Evolutionary conservation across 2,329 filamentous ascomycete species (phyloP), one percentile per base, ranked within the genome.

Genomic region (Lecanicillium sp.): DNA sequence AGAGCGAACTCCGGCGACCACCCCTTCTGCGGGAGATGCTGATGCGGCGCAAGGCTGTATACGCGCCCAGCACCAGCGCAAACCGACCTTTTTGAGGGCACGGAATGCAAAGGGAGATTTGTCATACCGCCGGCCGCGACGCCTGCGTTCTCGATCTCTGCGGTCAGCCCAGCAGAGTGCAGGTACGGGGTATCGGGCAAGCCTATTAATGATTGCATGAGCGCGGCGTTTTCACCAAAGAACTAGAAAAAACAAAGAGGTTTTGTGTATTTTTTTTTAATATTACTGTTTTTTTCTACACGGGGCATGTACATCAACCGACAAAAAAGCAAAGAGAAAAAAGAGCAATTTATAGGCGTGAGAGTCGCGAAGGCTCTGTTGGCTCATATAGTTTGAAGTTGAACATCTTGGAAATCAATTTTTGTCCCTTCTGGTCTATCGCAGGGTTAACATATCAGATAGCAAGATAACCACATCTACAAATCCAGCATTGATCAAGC

Each of bases 181-280:
- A 14, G 29, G 19, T 15, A 20, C 27, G n/a, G 44, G 29, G 19
- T 27, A 3, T 17, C n/a, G 6, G 21, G 21, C 14, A 20, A 20
- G 44, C 23, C 38, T 12, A 39, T 44, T 49, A 19, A 49, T 29
- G 47, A 42, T 35, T 67, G 51, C 58, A 60, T 55, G 52, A 60
- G 55, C 58, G 50, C 41, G 58, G 58, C 57, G 58, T 61, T 56
- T 52, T 49, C 51, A 54, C 52, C 43, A 38, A 50, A 49, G 39
- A 11, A 50, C 17, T 6, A 26, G 26, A 44, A 44, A 39, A 33
- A 26, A 11, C 32, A 26, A 43, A 15, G 2, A 32, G n/a, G 39
- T 35, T 42, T 49, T 30, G 26, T 44, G 33, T 44, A 40, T 20
- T 23, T 40, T 35, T 32, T 29, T 11, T 48, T 48, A 48, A 30